Evolutionary conservation across 2,329 filamentous ascomycete genomes (phyloP).

Genomic region (Xylariaceae sp.): DNA sequence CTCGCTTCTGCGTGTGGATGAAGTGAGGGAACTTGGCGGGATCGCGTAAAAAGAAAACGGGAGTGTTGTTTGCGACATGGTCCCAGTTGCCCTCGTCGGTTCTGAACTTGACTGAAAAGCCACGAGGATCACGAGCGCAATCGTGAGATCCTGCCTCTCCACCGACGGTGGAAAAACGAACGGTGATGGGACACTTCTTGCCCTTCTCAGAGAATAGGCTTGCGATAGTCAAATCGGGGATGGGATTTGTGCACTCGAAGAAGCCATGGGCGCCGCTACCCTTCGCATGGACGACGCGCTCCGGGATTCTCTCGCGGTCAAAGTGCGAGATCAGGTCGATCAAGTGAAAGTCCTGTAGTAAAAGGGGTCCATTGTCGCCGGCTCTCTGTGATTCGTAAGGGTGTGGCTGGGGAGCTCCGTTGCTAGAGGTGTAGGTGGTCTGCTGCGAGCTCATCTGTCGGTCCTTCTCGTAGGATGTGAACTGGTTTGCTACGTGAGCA

Average conservation of each 20-base stretch:
- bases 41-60: constrained; percentile 73
- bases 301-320: constrained; percentile 27
- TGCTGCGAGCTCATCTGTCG: constrained; percentile 38
- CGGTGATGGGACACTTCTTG: constrained; percentile 65
- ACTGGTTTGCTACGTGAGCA: constrained; percentile 36
- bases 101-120: constrained; percentile 71
- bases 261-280: constrained; percentile 20
- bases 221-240: constrained; percentile 52
- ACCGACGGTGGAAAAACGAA: constrained; percentile 73
- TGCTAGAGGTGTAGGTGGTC: constrained; percentile 47
- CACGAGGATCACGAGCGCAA: constrained; percentile 60
- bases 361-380: constrained; percentile 24
- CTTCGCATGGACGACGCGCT: constrained; percentile 24
- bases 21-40: constrained; percentile 71
- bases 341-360: constrained; percentile 30
- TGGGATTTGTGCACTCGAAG: constrained; percentile 42
- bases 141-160: constrained; percentile 60
- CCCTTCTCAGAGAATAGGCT: constrained; percentile 55
- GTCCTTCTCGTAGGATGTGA: constrained; percentile 40
- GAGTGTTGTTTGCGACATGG: constrained; percentile 70
- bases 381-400: constrained; percentile 26
- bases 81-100: constrained; percentile 75
- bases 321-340: constrained; percentile 31
- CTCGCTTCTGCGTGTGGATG: constrained; percentile 73
- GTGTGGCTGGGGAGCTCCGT: constrained; percentile 27